A percentile compares a stretch with the other conserved stretches of the same genome.
These are phyloP conservation scores for Chrysoporthe deuterocubensis DNA, from an alignment of 2,329 filamentous ascomycete species.

Conservation along the genomic window DNA sequence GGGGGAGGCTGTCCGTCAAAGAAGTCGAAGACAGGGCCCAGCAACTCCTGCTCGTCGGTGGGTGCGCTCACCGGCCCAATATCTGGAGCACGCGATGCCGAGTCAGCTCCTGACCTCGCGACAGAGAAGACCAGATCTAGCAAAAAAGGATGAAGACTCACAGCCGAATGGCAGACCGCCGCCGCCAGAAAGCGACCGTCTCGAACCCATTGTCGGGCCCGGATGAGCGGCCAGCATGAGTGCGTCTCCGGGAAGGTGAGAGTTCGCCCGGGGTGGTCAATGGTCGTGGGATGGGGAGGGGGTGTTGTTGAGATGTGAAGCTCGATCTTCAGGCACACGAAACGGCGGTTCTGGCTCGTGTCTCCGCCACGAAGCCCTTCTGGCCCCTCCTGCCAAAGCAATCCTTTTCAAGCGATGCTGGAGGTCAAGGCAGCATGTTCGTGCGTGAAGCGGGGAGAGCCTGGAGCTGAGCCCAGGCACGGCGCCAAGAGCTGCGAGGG, in stretches of 20 bases:
- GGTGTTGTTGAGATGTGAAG: background rate
- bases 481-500: background rate
- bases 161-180: constrained; percentile 67
- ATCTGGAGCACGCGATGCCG: constrained; percentile 52
- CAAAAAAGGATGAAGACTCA: constrained; percentile 47
- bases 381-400: background rate
- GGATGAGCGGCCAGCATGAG: constrained; percentile 61
- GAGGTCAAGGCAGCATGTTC: background rate
- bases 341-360: background rate
- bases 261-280: background rate
- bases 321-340: background rate
- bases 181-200: constrained; percentile 55
- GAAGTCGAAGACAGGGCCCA: constrained; percentile 3
- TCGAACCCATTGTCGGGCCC: constrained; percentile 61
- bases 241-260: constrained; percentile 40
- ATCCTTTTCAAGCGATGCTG: background rate
- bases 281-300: background rate
- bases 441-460: background rate
- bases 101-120: background rate
- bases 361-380: background rate
- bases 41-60: background rate
- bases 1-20: background rate
- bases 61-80: background rate
- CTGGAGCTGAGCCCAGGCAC: background rate
- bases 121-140: background rate